phyloP scores from a whole-genome alignment of 106 monocot species.

The Platanthera guangdongensis region DNA sequence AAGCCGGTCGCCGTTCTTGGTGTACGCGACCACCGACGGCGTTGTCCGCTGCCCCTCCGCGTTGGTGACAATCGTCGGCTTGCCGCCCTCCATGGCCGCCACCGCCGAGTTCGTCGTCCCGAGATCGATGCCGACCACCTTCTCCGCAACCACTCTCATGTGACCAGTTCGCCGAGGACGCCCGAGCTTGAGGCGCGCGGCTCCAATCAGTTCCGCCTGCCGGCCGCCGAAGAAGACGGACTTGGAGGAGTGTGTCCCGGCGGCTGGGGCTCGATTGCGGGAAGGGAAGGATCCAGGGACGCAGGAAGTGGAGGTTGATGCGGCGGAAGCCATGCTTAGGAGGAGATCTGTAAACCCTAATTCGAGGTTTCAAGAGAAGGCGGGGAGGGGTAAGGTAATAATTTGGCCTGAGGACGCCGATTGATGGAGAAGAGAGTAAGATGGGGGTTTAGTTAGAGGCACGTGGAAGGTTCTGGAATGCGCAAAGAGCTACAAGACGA shows the following conservation, averaged over 20 bases:
- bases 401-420: not conserved
- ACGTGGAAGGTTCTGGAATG: slow-evolving; percentile 18
- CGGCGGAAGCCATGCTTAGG: slow-evolving; percentile 24
- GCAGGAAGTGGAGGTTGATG: slow-evolving; percentile 29
- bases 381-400: not conserved
- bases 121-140: slow-evolving; percentile 85
- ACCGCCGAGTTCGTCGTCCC: slow-evolving; percentile 97
- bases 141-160: not conserved
- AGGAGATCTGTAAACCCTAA: slow-evolving; percentile 1
- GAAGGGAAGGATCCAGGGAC: slow-evolving; percentile 23
- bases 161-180: not conserved
- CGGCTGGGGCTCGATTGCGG: slow-evolving; percentile 1
- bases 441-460: not conserved
- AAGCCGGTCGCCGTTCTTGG: slow-evolving; percentile 77
- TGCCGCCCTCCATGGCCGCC: slow-evolving; percentile 97
- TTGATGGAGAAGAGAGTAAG: slow-evolving; percentile 10
- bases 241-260: not conserved
- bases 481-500: not conserved
- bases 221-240: slow-evolving; percentile 23
- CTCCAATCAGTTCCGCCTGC: not conserved
- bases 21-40: slow-evolving; percentile 94
- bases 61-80: slow-evolving; percentile 94
- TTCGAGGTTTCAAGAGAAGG: not conserved
- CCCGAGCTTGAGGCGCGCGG: not conserved
- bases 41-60: slow-evolving; percentile 94